Evolutionary conservation across 768 basidiomycete species (phyloP).

Genomic region (Pholiota molesta): DNA sequence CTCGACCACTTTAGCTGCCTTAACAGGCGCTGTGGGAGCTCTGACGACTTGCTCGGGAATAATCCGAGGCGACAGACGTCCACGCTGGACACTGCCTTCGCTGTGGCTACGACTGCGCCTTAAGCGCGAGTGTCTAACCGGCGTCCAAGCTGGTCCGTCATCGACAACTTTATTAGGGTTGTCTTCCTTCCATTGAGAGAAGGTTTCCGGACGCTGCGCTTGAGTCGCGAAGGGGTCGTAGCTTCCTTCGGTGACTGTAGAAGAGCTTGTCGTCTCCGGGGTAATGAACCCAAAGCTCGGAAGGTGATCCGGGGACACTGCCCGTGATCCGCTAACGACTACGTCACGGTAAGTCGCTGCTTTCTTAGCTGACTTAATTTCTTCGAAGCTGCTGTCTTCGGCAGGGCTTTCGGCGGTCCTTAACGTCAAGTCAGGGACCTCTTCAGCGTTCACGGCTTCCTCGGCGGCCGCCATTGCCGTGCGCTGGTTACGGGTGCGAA

Average conservation of each 20-base stretch:
- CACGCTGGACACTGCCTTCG: background rate
- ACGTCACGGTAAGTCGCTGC: background rate
- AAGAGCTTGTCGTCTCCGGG: background rate
- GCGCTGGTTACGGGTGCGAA: background rate
- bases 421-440: background rate
- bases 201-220: background rate
- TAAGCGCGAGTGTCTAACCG: background rate
- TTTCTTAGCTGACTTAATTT: background rate
- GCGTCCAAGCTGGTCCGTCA: background rate
- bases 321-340: background rate
- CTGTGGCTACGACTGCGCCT: background rate
- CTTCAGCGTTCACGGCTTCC: background rate
- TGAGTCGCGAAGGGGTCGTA: too few relatives aligned
- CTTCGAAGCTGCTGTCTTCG: background rate
- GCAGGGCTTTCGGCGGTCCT: background rate
- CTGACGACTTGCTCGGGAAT: background rate
- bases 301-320: background rate
- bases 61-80: background rate
- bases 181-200: too few relatives aligned
- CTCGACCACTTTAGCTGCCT: too few relatives aligned
- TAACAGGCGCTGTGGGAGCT: too few relatives aligned
- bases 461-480: background rate
- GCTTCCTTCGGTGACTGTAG: background rate
- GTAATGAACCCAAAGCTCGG: background rate
- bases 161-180: background rate